Base-by-base conservation (phyloP, 139 green algal species). In the Nannochloris sp. region DNA sequence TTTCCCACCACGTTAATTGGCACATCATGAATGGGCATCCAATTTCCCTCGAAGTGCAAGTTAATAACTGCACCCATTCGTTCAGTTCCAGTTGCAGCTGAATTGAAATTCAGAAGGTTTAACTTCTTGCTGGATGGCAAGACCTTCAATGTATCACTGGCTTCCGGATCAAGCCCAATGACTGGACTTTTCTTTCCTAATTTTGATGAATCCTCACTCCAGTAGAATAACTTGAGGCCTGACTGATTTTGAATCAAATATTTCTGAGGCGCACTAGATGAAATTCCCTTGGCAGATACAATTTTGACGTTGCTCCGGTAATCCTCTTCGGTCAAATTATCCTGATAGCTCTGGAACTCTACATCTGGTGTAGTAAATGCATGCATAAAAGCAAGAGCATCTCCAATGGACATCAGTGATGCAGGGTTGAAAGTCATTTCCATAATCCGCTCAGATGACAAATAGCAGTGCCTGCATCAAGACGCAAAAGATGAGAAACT, bases 241-340 rank as follows among this genome's bases (percentile, higher is more conserved):
- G 80, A 85, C 62, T 87, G 78, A 66, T 93, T 93, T 58, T 89
- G 81, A 57, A 93, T 90, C 15, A 90, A 72, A 71, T 91, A 93
- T 59, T 86, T 79, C 68, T 90, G 83, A 1, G 87, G 87, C 7
- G 88, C 76, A 5, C 83, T 74, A 3, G 64, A 63, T 16, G 64
- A 44, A 7, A 68, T 50, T 4, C 34, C 51, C 27, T 27, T 25
- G 4, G 15, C 44, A 9, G 25, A 55, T 37, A n/a, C 19, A 37
- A 18, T 31, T 9, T 27, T 24, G 4, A 48, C 46, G 5, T 25
- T 29, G 27, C 43, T 48, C 19, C 6, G 10, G 48, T 60, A 19
- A 80, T 51, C 34, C 64, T 59, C 2, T 50, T 51, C 11, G 53
- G n/a, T 10, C 8, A 19, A 49, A 40, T 40, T 55, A 60, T 40